A percentile compares a stretch with the other conserved stretches of the same genome.
phyloP scores from a whole-genome alignment of 2,329 filamentous ascomycete species.

The Cadophora malorum region DNA sequence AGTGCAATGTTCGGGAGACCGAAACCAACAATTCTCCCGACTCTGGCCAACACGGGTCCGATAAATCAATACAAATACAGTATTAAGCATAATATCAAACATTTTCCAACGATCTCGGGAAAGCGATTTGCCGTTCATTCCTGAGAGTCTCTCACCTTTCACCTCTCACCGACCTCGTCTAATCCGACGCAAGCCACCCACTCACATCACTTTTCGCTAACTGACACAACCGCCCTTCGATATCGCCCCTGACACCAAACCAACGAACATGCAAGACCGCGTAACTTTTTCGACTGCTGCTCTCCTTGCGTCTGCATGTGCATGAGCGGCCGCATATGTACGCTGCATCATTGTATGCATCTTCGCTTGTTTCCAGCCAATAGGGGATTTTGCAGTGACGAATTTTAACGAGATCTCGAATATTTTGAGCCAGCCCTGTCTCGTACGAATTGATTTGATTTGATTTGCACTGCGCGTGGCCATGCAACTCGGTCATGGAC shows the following conservation, averaged over 20 bases:
- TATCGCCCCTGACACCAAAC: not conserved
- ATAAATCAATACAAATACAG: not conserved
- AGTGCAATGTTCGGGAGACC: not conserved
- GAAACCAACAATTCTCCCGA: not conserved
- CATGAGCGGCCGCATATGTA: constrained; percentile 12
- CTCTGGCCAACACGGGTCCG: no score
- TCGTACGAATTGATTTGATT: not conserved
- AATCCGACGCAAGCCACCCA: constrained; percentile 13
- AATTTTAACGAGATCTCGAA: not conserved
- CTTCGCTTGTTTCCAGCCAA: constrained; percentile 31
- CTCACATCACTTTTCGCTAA: constrained; percentile 21
- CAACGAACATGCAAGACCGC: not conserved
- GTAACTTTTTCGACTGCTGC: not conserved
- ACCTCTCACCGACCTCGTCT: constrained; percentile 11
- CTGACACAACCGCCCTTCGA: constrained; percentile 27
- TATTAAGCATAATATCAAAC: not conserved
- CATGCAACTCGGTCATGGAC: not conserved
- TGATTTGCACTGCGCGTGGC: constrained; percentile 5
- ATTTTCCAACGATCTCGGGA: not conserved
- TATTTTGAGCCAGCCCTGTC: no score
- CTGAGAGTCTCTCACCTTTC: no score
- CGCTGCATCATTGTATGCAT: constrained; percentile 21
- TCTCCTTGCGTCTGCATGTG: not conserved
- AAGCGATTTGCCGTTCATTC: not conserved
- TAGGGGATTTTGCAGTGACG: constrained; percentile 17